Conservation (phyloP, 2,329 filamentous ascomycete species). For the Harringtonia aguacate region DNA sequence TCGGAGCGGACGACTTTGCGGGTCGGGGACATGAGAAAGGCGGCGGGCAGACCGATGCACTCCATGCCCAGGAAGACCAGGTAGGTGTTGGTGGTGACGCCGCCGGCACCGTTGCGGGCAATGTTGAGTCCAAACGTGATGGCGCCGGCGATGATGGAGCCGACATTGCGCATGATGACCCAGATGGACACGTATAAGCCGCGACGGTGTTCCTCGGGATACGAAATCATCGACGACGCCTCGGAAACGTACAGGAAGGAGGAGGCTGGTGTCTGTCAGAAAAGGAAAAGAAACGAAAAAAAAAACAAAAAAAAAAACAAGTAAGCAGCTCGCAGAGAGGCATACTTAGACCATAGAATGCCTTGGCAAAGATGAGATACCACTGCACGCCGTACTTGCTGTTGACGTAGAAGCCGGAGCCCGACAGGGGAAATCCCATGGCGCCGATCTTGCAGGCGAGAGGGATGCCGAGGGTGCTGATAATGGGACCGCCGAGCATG, state of each 20-base stretch:
- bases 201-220: slow-evolving; percentile 1
- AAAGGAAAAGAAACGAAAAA: background rate
- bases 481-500: slow-evolving; percentile 1
- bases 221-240: slow-evolving; percentile 2
- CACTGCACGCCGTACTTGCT: slow-evolving; percentile 1
- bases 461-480: background rate
- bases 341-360: background rate
- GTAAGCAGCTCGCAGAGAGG: no score
- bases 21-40: background rate
- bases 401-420: slow-evolving; percentile 2
- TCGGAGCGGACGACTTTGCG: background rate
- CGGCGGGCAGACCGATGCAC: background rate
- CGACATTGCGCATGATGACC: slow-evolving; percentile 2
- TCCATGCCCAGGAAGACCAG: slow-evolving; percentile 1
- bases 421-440: background rate
- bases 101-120: background rate
- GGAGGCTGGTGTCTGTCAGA: background rate
- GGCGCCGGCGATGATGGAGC: slow-evolving; percentile 2
- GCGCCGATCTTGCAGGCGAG: background rate
- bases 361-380: slow-evolving; percentile 2
- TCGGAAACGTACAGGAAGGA: slow-evolving; percentile 2
- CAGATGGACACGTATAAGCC: slow-evolving; percentile 2
- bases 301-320: no score
- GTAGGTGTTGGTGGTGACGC: slow-evolving; percentile 1
- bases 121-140: slow-evolving; percentile 1